phyloP scores from a whole-genome alignment of 2,329 filamentous ascomycete species.

The Trematosphaeria pertusa region DNA sequence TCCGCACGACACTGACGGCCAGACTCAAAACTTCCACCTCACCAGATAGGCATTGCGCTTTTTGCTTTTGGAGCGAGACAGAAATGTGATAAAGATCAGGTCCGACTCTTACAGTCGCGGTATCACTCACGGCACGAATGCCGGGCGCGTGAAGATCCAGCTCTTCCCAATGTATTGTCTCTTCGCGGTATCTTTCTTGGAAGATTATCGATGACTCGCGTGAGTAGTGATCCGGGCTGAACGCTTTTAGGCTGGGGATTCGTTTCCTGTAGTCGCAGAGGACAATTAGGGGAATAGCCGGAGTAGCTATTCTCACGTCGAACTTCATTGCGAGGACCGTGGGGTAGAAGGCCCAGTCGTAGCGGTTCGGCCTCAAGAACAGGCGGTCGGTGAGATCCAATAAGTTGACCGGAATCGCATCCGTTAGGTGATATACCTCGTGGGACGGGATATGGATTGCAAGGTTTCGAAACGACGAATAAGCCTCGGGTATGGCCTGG shows the following conservation, averaged over 20 bases:
- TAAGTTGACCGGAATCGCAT: background rate
- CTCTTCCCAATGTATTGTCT: conserved; percentile 4
- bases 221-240: conserved; percentile 1
- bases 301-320: background rate
- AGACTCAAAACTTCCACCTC: no score
- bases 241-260: background rate
- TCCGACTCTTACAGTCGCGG: background rate
- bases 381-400: conserved; percentile 5
- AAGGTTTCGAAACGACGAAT: background rate
- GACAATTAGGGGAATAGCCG: background rate
- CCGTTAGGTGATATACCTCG: background rate
- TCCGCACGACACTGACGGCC: no score
- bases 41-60: no score
- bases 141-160: conserved; percentile 2
- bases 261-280: background rate
- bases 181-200: conserved; percentile 2
- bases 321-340: conserved; percentile 5
- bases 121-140: background rate
- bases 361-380: conserved; percentile 3
- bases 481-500: background rate
- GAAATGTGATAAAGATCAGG: background rate
- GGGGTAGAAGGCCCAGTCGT: conserved; percentile 1
- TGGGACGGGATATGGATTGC: background rate
- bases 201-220: conserved; percentile 1
- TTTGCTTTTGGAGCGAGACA: no score